Evolutionary conservation across 73 alveolate genomes (phyloP), one percentile per base, ranked within the genome.

Genomic region (Stentor roeselii): DNA sequence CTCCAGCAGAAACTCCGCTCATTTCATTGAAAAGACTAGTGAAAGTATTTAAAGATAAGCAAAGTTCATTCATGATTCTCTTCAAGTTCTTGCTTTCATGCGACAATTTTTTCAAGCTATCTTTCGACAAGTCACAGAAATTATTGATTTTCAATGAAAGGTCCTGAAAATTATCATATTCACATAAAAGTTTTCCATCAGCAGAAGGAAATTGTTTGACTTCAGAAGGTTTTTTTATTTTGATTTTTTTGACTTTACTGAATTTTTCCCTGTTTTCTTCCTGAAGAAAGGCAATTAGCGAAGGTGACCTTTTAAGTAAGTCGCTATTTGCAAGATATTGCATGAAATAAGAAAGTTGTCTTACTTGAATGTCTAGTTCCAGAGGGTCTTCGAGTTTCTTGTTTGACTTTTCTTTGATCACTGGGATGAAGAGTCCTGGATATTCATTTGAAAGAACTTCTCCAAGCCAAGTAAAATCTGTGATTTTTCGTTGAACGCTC

Each of bases 381-480:
- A 50, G 41, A 67, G 80, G 37, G 37, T 67, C 80, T 21, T 21
- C n/a, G 34, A 67, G 37, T 67, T 67, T 67, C 34, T 21, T 2
- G n/a, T 67, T 67, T 15, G 27, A 30, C 21, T 30, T 67, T 67
- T 67, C 34, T 14, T n/a, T 30, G n/a, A 32, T 21, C 50, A 30
- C 21, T n/a, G 80, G 80, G 37, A 67, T 67, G 2, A 21, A 67
- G 34, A 27, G 34, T 15, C 80, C 37, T 21, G 80, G 80, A 34
- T 27, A 67, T 67, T 67, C 41, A 67, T 21, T 0, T 27, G 41
- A 15, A 1, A 67, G 2, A 34, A 27, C 41, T 21, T 67, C 80
- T 67, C 80, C 27, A 0, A 67, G 80, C 80, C 80, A 67, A 14
- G 14, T n/a, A 67, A 67, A 67, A 67, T 67, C 80, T 30, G 50